Conservation (phyloP, 208 protist species). For the Trypanosoma caninum region DNA sequence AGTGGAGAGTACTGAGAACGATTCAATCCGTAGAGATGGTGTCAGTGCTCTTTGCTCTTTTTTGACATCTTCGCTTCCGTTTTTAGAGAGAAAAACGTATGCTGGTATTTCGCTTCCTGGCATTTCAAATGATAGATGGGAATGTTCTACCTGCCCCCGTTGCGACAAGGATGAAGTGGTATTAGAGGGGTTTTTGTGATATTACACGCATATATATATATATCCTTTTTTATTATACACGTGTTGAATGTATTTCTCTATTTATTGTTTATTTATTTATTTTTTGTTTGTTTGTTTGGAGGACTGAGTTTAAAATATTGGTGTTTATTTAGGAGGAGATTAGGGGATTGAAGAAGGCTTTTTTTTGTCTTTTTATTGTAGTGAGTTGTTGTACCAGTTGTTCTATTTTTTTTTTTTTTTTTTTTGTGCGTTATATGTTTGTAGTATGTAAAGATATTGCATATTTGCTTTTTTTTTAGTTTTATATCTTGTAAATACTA, state of each 20-base stretch:
- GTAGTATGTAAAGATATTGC: neutral
- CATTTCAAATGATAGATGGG: neutral
- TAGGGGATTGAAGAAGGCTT: neutral
- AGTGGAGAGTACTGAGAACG: neutral
- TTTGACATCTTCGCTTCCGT: neutral
- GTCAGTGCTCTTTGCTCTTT: neutral
- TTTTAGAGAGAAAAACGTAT: conserved; percentile 1
- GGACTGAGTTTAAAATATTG: too few species aligned
- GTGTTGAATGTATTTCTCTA: too few species aligned
- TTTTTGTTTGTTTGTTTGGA: too few species aligned
- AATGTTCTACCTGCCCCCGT: too few species aligned
- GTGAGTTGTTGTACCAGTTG: too few species aligned
- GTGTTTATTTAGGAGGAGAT: neutral
- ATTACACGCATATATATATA: too few species aligned
- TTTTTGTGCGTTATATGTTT: neutral
- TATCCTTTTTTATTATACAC: too few species aligned
- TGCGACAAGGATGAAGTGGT: too few species aligned
- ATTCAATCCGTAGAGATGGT: neutral
- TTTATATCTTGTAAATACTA: neutral
- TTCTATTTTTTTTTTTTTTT: too few species aligned
- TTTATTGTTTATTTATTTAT: too few species aligned
- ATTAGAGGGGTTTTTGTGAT: too few species aligned
- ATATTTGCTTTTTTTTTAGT: conserved; percentile 1
- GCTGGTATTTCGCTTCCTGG: neutral
- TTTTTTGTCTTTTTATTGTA: too few species aligned